Percentiles rank a stretch among this genome's conserved stretches.
These are phyloP conservation scores for Wickerhamiella spandovensis DNA, from an alignment of 805 yeast genomes.

Conservation along the genomic window DNA sequence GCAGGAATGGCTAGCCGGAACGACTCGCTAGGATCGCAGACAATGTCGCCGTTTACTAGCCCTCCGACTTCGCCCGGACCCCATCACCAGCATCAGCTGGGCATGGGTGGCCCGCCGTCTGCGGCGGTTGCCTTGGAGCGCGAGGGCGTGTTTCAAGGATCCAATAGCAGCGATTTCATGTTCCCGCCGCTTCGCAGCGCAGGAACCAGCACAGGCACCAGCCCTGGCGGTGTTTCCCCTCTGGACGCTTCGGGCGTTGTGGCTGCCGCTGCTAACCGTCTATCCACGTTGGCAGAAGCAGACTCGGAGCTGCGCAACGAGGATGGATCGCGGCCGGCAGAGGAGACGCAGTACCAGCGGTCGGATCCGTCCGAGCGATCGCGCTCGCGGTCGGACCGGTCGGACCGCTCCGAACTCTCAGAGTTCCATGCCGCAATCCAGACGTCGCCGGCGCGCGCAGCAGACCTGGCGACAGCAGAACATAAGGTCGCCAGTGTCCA, in stretches of 20 bases:
- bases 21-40: neutral
- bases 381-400: neutral
- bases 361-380: neutral
- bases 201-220: neutral
- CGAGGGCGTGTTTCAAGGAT: neutral
- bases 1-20: neutral
- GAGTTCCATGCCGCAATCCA: neutral
- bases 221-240: neutral
- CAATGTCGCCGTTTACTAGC: neutral
- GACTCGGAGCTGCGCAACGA: neutral
- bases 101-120: neutral
- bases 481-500: neutral
- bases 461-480: neutral
- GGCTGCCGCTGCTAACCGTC: neutral
- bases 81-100: too few species aligned
- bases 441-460: neutral
- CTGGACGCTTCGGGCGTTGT: neutral
- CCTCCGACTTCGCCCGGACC: neutral
- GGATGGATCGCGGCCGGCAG: neutral
- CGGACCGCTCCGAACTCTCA: neutral
- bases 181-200: neutral
- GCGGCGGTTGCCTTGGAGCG: neutral
- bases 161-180: neutral
- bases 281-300: conserved; percentile 2
- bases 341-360: neutral